These are phyloP conservation scores for Citrus reticulata DNA, from an alignment of 345 rosid species.

Conservation along the genomic window DNA sequence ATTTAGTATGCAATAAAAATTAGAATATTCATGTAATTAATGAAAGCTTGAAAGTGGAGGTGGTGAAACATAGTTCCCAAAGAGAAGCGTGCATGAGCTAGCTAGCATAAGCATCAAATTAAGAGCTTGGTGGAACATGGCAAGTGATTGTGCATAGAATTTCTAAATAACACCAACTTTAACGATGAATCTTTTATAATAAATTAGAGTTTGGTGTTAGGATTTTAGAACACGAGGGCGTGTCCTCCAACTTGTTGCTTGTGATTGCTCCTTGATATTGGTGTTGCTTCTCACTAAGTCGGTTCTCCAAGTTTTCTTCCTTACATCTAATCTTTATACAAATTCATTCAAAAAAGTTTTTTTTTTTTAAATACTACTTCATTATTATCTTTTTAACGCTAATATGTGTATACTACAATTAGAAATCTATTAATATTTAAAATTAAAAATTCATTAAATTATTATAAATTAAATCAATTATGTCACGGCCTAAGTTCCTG, in stretches of 20 bases:
- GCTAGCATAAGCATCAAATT: constrained; percentile 27
- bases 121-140: constrained; percentile 32
- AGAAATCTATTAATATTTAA: no score
- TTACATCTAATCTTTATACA: background rate
- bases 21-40: background rate
- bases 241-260: constrained; percentile 21
- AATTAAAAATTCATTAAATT: no score
- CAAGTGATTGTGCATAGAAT: constrained; percentile 34
- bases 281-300: constrained; percentile 7
- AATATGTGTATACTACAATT: no score
- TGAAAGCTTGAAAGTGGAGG: background rate
- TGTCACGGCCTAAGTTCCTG: no score
- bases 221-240: constrained; percentile 22
- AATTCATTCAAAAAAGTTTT: no score
- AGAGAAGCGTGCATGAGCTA: constrained; percentile 3
- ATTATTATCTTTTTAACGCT: no score
- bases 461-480: no score
- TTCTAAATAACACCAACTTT: constrained; percentile 19
- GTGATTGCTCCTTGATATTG: constrained; percentile 18
- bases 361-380: no score
- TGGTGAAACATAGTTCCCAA: constrained; percentile 26
- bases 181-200: background rate
- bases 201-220: background rate
- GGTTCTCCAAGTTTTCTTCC: background rate
- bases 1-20: background rate